Evolutionary conservation across 2,329 filamentous ascomycete genomes (phyloP), one percentile per base, ranked within the genome.

Genomic region (Pyrenophora tritici-repentis): DNA sequence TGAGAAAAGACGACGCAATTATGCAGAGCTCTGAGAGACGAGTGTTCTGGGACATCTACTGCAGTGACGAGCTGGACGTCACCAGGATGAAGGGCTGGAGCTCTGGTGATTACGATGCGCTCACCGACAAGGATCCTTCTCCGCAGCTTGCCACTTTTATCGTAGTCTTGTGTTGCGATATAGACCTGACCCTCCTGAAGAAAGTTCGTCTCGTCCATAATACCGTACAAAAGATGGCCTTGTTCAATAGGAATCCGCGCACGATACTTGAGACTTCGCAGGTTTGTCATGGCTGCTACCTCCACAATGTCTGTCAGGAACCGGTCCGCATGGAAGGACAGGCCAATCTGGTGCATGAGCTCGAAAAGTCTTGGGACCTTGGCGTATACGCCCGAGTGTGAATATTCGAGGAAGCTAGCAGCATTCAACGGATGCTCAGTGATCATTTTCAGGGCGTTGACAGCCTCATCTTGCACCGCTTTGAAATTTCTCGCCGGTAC

Each of bases 1-100:
- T 86, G 83, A 52, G 87, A 91, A 66, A 96, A 96, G 1, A 89
- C 84, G 13, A 96, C 80, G 53, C 90, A 92, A 63, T 95, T 96
- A 2, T 78, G 75, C 1, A 92, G 78, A 0, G 77, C 66, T 1
- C 75, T 74, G 1, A 95, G 77, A 0, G 88, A 83, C 13, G 88
- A 89, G 0, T 75, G 73, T 0, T 50, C 24, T 0, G 89, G 88
- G 0, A 86, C 80, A 36, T 78, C 66, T 1, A 86, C 78, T 8
- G 88, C 87, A 2, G 68, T 70, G 0, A 82, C 87, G 1, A 84
- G 41, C 65, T 92, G 90, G 1, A 95, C 81, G 64, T 96, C 91
- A 0, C 91, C 91, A 0, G 90, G 89, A 64, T 95, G 88, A 38
- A 95, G 77, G 0, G 90, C 89, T 0, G 91, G 91, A 1, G 87